Conservation (phyloP, 208 protist genomes). For the Acanthamoeba polyphaga region DNA sequence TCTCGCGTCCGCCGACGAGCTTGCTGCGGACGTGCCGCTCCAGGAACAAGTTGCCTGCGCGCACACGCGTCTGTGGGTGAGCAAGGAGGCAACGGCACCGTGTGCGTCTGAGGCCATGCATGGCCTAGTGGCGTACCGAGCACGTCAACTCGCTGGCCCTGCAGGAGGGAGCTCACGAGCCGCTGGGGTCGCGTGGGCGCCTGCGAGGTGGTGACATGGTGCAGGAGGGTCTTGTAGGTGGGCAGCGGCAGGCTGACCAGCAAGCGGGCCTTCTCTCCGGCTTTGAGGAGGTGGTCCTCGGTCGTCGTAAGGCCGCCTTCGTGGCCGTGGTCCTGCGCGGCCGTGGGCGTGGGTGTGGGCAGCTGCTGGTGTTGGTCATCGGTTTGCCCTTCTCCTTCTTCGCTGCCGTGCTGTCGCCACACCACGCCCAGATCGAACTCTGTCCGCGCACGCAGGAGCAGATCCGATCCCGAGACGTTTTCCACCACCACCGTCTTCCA, state of each 20-base stretch:
- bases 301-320: background rate
- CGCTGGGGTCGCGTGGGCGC: background rate
- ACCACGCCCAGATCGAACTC: constrained; percentile 7
- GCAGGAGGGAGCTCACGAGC: background rate
- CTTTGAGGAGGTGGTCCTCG: background rate
- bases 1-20: background rate
- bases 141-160: constrained; percentile 12
- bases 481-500: constrained; percentile 13
- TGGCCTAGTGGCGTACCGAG: background rate
- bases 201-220: background rate
- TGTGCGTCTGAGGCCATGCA: background rate
- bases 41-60: constrained; percentile 25
- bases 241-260: constrained; percentile 14
- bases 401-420: background rate
- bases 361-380: background rate
- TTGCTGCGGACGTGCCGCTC: background rate
- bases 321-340: background rate
- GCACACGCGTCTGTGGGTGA: background rate
- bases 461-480: background rate
- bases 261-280: constrained; percentile 11
- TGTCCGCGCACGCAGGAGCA: background rate
- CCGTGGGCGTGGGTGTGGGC: background rate
- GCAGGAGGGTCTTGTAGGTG: background rate
- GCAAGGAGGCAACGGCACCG: background rate
- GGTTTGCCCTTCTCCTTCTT: background rate